These are phyloP conservation scores for Pseudomassariella vexata DNA, from an alignment of 2,329 filamentous ascomycete species.

Conservation along the genomic window DNA sequence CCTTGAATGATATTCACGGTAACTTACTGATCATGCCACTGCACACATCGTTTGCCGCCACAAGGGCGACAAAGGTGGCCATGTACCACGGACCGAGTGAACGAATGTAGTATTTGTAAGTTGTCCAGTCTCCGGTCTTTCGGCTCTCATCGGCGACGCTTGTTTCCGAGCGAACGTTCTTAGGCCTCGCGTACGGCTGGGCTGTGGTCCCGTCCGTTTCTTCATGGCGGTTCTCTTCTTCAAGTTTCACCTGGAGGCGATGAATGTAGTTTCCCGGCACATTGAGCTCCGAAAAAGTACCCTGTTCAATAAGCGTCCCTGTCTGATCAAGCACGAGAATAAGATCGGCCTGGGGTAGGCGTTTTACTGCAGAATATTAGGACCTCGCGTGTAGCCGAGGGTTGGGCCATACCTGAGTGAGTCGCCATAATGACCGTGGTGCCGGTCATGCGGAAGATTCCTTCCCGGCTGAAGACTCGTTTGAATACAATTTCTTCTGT, in stretches of 20 bases:
- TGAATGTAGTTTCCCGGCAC: constrained; percentile 25
- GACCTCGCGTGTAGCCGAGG: too few relatives aligned
- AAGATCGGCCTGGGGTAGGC: constrained; percentile 26
- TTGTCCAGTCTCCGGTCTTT: constrained; percentile 5
- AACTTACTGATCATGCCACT: constrained; percentile 7
- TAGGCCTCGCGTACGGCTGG: too few relatives aligned
- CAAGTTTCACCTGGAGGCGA: constrained; percentile 17
- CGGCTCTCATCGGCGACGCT: constrained; percentile 3
- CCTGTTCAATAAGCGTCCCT: constrained; percentile 26
- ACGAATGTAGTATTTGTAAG: constrained; percentile 8
- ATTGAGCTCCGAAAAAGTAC: constrained; percentile 25
- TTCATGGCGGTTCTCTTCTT: constrained; percentile 1
- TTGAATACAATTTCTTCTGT: constrained; percentile 10
- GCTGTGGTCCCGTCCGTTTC: too few relatives aligned
- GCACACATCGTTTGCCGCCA: neutral
- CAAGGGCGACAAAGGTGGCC: constrained; percentile 1
- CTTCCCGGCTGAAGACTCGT: constrained; percentile 8
- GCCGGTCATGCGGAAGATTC: constrained; percentile 7
- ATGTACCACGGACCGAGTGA: constrained; percentile 3
- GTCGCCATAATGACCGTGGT: constrained; percentile 22
- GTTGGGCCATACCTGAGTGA: constrained; percentile 7
- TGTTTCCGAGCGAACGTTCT: neutral
- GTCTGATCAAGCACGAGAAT: constrained; percentile 23
- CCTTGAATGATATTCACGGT: constrained; percentile 6
- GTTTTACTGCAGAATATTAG: constrained; percentile 5